These are phyloP conservation scores for Ascosphaera apis DNA, from an alignment of 2,329 filamentous ascomycete genomes.

Conservation along the genomic window DNA sequence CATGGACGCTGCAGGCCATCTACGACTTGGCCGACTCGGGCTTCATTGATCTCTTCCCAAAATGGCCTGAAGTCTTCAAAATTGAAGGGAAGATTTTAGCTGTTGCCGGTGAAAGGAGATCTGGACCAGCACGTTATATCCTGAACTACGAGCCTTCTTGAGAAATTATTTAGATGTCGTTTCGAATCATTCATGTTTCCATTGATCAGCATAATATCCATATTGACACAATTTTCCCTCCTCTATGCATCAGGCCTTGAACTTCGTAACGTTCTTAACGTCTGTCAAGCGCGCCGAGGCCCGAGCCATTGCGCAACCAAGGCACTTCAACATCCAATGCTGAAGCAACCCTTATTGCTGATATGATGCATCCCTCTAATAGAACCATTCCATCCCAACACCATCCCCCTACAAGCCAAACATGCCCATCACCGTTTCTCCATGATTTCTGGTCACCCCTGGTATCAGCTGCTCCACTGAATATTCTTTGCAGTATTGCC, in stretches of 20 bases:
- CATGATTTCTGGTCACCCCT: conserved; percentile 12
- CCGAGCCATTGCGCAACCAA: conserved; percentile 9
- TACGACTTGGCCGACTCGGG: conserved; percentile 5
- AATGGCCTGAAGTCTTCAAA: conserved; percentile 3
- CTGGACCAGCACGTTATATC: neutral
- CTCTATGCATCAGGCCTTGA: neutral
- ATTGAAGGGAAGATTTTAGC: conserved; percentile 4
- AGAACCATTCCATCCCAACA: conserved; percentile 44
- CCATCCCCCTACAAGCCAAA: conserved; percentile 36
- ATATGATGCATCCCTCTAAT: conserved; percentile 36
- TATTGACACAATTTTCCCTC: too few species aligned
- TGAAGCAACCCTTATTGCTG: conserved; percentile 32
- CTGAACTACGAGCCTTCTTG: neutral
- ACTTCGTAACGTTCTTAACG: neutral
- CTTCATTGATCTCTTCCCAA: conserved; percentile 4
- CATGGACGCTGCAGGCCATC: conserved; percentile 5
- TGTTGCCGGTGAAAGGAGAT: neutral
- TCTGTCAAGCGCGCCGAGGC: too few species aligned
- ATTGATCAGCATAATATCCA: too few species aligned
- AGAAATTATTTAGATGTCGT: too few species aligned
- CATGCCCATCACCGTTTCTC: conserved; percentile 29
- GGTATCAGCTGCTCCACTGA: conserved; percentile 8
- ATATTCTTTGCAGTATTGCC: conserved; percentile 24
- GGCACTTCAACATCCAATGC: conserved; percentile 26
- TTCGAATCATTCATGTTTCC: too few species aligned